Percentiles rank a stretch among this genome's conserved stretches.
Evolutionary conservation across 306 rosid species (phyloP).

Genomic region (Nissolia schottii): DNA sequence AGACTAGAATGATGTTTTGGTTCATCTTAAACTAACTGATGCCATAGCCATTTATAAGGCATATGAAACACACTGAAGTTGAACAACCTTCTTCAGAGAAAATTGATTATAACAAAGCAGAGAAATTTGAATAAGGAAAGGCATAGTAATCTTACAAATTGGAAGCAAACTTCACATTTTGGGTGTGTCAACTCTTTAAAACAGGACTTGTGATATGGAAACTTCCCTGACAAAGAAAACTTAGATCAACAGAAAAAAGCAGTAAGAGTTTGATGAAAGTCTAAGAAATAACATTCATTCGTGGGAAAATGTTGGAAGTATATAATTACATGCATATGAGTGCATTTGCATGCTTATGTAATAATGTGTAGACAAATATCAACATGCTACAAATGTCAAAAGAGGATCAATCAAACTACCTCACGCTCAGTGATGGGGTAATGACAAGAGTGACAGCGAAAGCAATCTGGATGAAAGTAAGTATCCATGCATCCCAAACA

Average conservation of each 20-base stretch:
- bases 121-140: neutral
- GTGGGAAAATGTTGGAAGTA: slow-evolving; percentile 1
- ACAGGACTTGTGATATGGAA: slow-evolving; percentile 93
- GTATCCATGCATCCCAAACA: slow-evolving; percentile 78
- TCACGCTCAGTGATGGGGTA: slow-evolving; percentile 83
- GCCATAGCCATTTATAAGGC: neutral
- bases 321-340: neutral
- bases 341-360: neutral
- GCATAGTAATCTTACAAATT: slow-evolving; percentile 63
- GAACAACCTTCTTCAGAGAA: neutral
- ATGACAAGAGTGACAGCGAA: slow-evolving; percentile 71
- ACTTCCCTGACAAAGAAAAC: slow-evolving; percentile 93
- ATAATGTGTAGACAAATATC: neutral
- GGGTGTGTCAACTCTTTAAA: slow-evolving; percentile 89
- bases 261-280: slow-evolving; percentile 43
- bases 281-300: neutral
- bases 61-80: neutral
- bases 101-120: neutral
- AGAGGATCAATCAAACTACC: slow-evolving; percentile 51
- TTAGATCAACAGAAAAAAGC: slow-evolving; percentile 49
- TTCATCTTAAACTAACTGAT: neutral
- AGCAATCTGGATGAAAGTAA: slow-evolving; percentile 84
- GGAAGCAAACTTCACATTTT: slow-evolving; percentile 94
- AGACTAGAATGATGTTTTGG: neutral
- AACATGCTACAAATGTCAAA: slow-evolving; percentile 1